Base-by-base conservation (phyloP, 495 filamentous ascomycete genomes). In the Penicillium steckii region DNA sequence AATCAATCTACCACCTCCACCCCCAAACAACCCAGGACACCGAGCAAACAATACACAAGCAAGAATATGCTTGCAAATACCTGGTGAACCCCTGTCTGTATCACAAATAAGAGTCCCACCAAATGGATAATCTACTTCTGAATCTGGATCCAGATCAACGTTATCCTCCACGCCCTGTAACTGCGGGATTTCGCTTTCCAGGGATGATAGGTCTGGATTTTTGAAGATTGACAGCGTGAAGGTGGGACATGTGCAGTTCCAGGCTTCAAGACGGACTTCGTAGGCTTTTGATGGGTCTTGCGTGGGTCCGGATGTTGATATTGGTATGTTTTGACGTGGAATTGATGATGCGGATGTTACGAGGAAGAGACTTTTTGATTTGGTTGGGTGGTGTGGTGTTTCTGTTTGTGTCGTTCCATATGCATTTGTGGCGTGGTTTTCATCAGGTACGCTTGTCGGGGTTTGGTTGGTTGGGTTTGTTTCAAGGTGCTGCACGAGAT, bases 51-150 rank as follows among this genome's bases (percentile, higher is more conserved):
- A 59, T 43, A 92, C 61, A 69, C 89, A 93, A 17, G 93, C 93
- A 22, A 97, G 75, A 15, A 97, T 60, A 69, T 97, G 93, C 71
- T 97, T 96, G 64, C 93, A 97, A 26, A 87, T 77, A 3, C 91
- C 88, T 43, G 78, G 55, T 18, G 64, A 68, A 40, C 38, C 51
- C 49, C 50, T 50, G 52, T 75, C 60, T 46, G 66, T 38, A 23
- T 47, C 27, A 67, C 73, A 35, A 46, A 58, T 61, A 30, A 76
- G 63, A 18, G 75, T 63, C 2, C 82, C 83, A 24, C 85, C 84
- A 62, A 85, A 85, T 15, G 62, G 56, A 48, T 71, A 72, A 21
- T 23, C 18, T 27, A 37, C 15, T 6, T 33, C 8, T 44, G 50
- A 59, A 60, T 29, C 35, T 49, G 44, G 10, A 19, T 19, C 1